Evolutionary conservation across 345 rosid species (phyloP).

Genomic region (Mangifera indica): DNA sequence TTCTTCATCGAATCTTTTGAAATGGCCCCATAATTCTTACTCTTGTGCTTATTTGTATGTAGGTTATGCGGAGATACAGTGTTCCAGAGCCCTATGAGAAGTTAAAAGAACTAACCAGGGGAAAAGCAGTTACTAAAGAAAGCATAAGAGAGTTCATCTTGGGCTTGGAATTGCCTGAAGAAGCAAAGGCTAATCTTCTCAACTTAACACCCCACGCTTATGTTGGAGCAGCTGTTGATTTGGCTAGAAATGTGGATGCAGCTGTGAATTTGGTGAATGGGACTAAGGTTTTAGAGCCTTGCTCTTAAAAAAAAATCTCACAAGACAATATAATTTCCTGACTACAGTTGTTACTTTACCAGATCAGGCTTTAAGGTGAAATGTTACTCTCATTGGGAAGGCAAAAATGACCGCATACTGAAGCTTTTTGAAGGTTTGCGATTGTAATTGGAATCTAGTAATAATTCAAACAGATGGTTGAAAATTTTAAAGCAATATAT

Average conservation of each 20-base stretch:
- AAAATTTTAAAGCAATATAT: constrained; percentile 14
- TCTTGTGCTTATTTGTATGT: not conserved
- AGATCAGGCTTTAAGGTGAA: not conserved
- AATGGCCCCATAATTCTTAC: not conserved
- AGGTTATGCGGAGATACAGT: constrained; percentile 94
- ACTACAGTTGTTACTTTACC: not conserved
- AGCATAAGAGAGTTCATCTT: constrained; percentile 67
- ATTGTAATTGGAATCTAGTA: not conserved
- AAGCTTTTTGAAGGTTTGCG: not conserved
- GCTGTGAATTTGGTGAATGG: constrained; percentile 37
- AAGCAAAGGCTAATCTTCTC: constrained; percentile 62
- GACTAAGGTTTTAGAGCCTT: constrained; percentile 23
- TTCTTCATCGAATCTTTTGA: too few relatives aligned
- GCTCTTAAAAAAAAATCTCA: constrained; percentile 15
- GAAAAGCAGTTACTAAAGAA: constrained; percentile 73
- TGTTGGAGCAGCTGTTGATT: constrained; percentile 73
- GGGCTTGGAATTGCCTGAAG: constrained; percentile 66
- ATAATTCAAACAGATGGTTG: constrained; percentile 5
- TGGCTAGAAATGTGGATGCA: constrained; percentile 54
- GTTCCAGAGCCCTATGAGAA: constrained; percentile 96
- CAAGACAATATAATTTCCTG: not conserved
- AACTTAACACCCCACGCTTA: constrained; percentile 72
- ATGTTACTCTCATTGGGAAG: not conserved
- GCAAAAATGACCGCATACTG: not conserved
- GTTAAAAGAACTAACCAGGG: constrained; percentile 88